Conservation (phyloP, 805 yeast genomes). For the Naumovozyma dairenensis region DNA sequence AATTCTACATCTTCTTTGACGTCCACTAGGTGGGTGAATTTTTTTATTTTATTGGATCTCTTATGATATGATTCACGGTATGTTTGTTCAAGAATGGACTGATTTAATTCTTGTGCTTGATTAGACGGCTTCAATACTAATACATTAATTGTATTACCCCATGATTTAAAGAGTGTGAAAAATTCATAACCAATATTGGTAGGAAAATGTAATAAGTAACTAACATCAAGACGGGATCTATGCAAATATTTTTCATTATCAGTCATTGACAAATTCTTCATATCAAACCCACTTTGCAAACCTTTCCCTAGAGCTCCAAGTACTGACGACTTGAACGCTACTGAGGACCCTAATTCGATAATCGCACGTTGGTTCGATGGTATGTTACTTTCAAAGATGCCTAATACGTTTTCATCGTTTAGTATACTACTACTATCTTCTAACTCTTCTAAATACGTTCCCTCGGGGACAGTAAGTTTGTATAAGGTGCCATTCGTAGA, state of each 20-base stretch:
- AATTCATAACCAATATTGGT: slow-evolving; percentile 65
- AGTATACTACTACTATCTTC: slow-evolving; percentile 52
- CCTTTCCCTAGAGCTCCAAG: slow-evolving; percentile 85
- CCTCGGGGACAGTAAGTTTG: slow-evolving; percentile 61
- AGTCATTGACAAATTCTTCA: slow-evolving; percentile 41
- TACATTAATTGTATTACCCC: slow-evolving; percentile 42
- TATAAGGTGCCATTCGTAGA: slow-evolving; percentile 39
- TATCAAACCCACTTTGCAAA: slow-evolving; percentile 72
- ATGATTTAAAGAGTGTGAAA: slow-evolving; percentile 54
- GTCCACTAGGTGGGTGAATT: slow-evolving; percentile 38
- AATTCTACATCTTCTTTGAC: slow-evolving; percentile 46
- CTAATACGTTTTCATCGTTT: slow-evolving; percentile 49
- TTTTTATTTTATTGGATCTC: slow-evolving; percentile 37
- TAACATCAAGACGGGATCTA: slow-evolving; percentile 44
- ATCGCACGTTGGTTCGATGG: slow-evolving; percentile 62
- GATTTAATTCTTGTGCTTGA: slow-evolving; percentile 41
- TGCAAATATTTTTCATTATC: slow-evolving; percentile 46
- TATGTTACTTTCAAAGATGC: slow-evolving; percentile 70
- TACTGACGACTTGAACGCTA: slow-evolving; percentile 55
- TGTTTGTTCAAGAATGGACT: slow-evolving; percentile 33
- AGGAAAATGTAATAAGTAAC: slow-evolving; percentile 58
- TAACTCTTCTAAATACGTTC: slow-evolving; percentile 44
- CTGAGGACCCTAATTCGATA: slow-evolving; percentile 66
- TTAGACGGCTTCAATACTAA: slow-evolving; percentile 60
- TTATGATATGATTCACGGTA: slow-evolving; percentile 45